Evolutionary conservation across 2,329 filamentous ascomycete genomes (phyloP).

Genomic region (Trichothecium roseum): DNA sequence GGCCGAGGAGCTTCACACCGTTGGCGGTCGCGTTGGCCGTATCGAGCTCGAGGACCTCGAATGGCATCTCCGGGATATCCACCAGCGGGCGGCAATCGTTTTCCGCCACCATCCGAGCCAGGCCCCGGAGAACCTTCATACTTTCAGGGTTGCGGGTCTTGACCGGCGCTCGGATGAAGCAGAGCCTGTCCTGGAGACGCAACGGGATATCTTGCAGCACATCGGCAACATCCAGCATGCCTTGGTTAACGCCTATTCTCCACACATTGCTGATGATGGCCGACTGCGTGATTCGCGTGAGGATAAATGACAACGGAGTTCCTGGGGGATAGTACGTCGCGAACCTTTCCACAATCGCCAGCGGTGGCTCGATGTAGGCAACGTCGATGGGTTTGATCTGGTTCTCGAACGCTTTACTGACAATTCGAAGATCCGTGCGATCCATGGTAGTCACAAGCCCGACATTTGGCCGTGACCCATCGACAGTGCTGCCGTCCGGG

Average conservation of each 20-base stretch:
- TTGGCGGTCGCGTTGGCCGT: constrained; percentile 22
- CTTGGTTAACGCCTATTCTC: constrained; percentile 48
- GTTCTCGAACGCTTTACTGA: constrained; percentile 51
- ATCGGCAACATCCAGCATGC: constrained; percentile 59
- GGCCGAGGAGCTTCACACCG: constrained; percentile 47
- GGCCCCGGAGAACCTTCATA: constrained; percentile 45
- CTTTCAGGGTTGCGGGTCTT: neutral
- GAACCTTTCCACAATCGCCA: constrained; percentile 62
- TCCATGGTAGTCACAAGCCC: constrained; percentile 77
- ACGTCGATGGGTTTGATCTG: constrained; percentile 56
- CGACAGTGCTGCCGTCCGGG: constrained; percentile 18
- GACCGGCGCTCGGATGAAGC: constrained; percentile 60
- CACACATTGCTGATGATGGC: constrained; percentile 55
- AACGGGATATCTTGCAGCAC: constrained; percentile 63
- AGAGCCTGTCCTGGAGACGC: constrained; percentile 62
- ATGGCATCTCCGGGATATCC: constrained; percentile 57
- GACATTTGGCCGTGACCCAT: constrained; percentile 26
- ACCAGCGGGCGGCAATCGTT: constrained; percentile 58
- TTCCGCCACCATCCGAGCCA: constrained; percentile 60
- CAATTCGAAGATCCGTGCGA: constrained; percentile 50
- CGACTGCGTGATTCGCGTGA: constrained; percentile 65
- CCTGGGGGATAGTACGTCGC: constrained; percentile 69
- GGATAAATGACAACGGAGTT: constrained; percentile 74
- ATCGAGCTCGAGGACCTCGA: constrained; percentile 66
- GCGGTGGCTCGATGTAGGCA: constrained; percentile 67